Evolutionary conservation across 805 yeast genomes (phyloP), one percentile per base, ranked within the genome.

Genomic region (Saturnispora besseyi): DNA sequence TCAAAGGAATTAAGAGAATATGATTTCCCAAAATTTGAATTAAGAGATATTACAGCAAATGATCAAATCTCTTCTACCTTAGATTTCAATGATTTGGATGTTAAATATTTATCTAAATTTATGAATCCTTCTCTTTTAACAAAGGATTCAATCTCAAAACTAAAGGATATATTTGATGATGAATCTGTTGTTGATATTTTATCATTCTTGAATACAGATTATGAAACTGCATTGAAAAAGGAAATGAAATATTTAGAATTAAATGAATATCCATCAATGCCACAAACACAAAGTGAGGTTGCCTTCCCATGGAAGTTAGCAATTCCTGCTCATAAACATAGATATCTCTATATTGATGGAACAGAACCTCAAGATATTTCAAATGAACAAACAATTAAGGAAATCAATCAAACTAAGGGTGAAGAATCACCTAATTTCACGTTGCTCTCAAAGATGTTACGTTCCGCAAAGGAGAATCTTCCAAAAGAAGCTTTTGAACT

Each of bases 301-400:
- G 48, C 62, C 9, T 70, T 64, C 45, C 96, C 96, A 7, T 93
- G 99, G 99, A 82, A 84, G 54, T 73, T 89, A 38, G 93, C 97
- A 0, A 77, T 84, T 44, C 98, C 99, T 8, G 93, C 97, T 8
- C 98, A 91, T 62, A 88, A 93, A 63, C 90, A 89, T 69, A 71
- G 96, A 54, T 93, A 75, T 62, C 64, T 88, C 71, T 91, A 88
- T 62, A 73, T 90, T 31, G 95, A 87, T 61, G 91, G 91, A 3
- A 69, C 70, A 50, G 62, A 72, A 11, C 52, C 58, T 8, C 63
- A 64, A 52, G 65, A 63, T 4, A 63, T 73, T 42, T 42, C 51
- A 10, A 58, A 61, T 21, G 67, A 71, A 15, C 57, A 56, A 3
- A 59, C 62, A 2, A 75, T 76, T 29, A 56, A 59, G 11, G 49